Base-by-base conservation (phyloP, 176 grass and related monocot genomes). In the Phragmites australis region DNA sequence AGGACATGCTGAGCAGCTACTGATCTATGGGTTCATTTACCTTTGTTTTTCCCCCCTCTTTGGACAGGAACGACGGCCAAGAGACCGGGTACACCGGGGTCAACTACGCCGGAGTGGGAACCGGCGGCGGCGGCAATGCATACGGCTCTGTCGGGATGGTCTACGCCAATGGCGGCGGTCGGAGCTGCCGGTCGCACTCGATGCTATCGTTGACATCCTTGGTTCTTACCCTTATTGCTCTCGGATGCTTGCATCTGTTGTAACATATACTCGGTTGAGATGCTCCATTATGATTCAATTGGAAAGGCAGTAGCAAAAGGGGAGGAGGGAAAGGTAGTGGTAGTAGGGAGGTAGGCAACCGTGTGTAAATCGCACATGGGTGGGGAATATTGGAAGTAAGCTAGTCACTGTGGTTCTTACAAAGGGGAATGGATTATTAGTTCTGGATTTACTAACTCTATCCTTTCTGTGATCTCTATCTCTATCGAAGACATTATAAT, bases 131-230 rank as follows among this genome's bases (percentile, higher is more conserved):
- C 42, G 8, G 0, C 25, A 19, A 71, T 15, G 82, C 81, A 1
- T 84, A 87, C 32, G 80, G 92, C 25, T 75, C 16, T 26, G 80
- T 87, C 4, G 92, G 92, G 8, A 91, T 94, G 88, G 86, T 89
- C 22, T 94, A 91, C 8, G 83, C 45, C 39, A 89, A 74, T 31
- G 53, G 59, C 67, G 83, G 75, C 48, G 22, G 56, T 22, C 45
- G 26, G 39, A 37, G 65, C 56, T 22, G 66, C 68, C 23, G 6
- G 19, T 59, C 59, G 6, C 54, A 3, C 15, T 59, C n/a, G 32
- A 23, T 40, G 1, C 25, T 51, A 22, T 10, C 68, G 0, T 4
- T 75, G 53, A 46, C 53, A 9, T 52, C 2, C 39, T 78, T 55
- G 56, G 2, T 64, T 58, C 6, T 87, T 37, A 27, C 51, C 6